phyloP scores from a whole-genome alignment of 2,329 filamentous ascomycete species.

The Chalaropsis thielavioides region DNA sequence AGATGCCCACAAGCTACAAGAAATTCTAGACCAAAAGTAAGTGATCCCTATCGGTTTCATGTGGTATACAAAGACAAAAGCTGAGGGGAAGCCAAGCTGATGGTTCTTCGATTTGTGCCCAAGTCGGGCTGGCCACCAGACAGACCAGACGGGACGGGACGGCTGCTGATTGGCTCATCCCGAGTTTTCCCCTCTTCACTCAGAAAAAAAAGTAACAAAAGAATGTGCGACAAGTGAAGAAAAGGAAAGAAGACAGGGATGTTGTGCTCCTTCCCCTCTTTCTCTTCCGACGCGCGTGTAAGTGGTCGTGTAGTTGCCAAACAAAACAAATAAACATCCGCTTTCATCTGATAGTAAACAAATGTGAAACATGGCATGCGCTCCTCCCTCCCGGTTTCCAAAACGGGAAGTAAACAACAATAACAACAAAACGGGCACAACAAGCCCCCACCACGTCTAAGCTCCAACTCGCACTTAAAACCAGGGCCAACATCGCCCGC shows the following conservation, averaged over 20 bases:
- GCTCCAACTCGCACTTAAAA: neutral
- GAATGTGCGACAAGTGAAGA: neutral
- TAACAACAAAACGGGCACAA: neutral
- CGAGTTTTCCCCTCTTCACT: neutral
- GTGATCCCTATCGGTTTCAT: neutral
- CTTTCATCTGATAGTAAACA: constrained; percentile 17
- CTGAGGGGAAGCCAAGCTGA: constrained; percentile 1
- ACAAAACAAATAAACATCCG: constrained; percentile 16
- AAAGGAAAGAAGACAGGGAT: neutral
- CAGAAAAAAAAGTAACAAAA: neutral
- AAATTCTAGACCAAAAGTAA: no score
- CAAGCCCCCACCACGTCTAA: neutral
- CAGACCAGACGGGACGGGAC: neutral
- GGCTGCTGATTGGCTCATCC: neutral
- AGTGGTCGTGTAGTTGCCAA: constrained; percentile 4
- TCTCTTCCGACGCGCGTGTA: constrained; percentile 1
- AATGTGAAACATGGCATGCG: constrained; percentile 1
- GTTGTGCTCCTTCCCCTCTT: neutral
- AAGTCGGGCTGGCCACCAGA: neutral
- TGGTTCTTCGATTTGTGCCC: neutral
- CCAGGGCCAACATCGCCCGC: neutral
- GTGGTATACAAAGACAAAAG: neutral
- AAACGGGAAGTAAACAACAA: constrained; percentile 1
- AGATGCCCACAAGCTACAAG: no score
- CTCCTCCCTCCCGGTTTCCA: neutral